Conservation (phyloP, 2,329 filamentous ascomycete species). For the Sarocladium brachiariae region DNA sequence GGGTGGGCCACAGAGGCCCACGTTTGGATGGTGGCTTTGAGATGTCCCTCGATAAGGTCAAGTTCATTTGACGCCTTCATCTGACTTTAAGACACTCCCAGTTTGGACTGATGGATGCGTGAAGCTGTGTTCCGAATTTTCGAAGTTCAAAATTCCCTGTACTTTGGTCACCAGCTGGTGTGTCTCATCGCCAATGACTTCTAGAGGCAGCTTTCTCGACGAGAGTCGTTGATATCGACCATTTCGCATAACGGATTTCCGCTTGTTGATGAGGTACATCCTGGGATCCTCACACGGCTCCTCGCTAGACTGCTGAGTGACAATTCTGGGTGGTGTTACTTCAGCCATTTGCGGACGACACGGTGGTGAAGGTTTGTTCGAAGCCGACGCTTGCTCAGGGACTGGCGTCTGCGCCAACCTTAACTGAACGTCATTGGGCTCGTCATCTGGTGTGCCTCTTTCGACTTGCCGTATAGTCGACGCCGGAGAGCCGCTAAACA, state of each 20-base stretch:
- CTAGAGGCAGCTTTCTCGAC: slow-evolving; percentile 9
- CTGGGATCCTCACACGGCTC: background rate
- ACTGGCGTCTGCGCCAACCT: background rate
- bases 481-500: too few relatives aligned
- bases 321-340: background rate
- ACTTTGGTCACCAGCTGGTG: background rate
- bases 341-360: too few relatives aligned
- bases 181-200: background rate
- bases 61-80: background rate
- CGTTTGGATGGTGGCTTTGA: background rate
- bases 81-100: too few relatives aligned
- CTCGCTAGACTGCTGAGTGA: background rate
- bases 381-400: background rate
- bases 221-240: background rate
- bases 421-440: background rate
- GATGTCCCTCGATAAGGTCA: background rate
- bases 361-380: too few relatives aligned
- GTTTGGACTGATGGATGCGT: too few relatives aligned
- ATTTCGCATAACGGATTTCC: background rate
- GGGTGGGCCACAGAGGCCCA: background rate
- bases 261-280: background rate
- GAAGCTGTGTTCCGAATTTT: too few relatives aligned
- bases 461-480: too few relatives aligned
- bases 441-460: background rate
- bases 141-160: background rate